Evolutionary conservation across 768 basidiomycete species (phyloP).

Genomic region (Auriculariales sp.): DNA sequence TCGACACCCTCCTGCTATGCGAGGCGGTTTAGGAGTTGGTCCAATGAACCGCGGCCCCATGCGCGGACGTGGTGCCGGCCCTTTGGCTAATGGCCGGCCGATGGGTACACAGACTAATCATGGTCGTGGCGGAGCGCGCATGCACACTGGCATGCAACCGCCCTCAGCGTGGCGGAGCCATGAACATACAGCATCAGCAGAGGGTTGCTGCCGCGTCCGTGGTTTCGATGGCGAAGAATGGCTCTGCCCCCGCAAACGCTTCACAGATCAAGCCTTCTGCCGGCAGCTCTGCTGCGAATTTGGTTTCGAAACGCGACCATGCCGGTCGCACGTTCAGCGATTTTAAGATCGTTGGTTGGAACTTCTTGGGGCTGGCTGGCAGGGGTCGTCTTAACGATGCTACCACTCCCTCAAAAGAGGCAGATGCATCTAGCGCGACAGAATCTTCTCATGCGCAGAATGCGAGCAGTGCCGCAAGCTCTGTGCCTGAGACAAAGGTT

Average conservation of each 20-base stretch:
- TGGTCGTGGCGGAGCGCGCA: background rate
- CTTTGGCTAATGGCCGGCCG: background rate
- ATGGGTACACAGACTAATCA: background rate
- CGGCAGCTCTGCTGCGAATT: background rate
- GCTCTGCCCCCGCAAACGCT: background rate
- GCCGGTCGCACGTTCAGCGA: slow-evolving; percentile 88
- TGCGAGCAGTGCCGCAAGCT: too few relatives aligned
- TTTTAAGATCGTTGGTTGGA: slow-evolving; percentile 92
- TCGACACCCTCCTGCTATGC: slow-evolving; percentile 9
- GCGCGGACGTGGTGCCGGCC: background rate
- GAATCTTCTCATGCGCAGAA: too few relatives aligned
- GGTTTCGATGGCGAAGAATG: background rate
- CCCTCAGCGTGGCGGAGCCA: background rate
- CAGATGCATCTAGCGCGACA: too few relatives aligned
- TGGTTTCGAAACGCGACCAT: slow-evolving; percentile 61
- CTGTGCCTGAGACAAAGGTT: too few relatives aligned
- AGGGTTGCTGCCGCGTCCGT: background rate
- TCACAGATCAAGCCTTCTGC: background rate
- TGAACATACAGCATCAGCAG: background rate
- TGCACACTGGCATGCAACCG: background rate
- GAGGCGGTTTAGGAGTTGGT: background rate
- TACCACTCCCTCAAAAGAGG: too few relatives aligned
- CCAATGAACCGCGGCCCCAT: background rate
- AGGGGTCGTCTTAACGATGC: slow-evolving; percentile 81
- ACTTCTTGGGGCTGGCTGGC: slow-evolving; percentile 72